Evolutionary conservation across 257 asterid genomes (phyloP).

Genomic region (Nicotiana otophora): DNA sequence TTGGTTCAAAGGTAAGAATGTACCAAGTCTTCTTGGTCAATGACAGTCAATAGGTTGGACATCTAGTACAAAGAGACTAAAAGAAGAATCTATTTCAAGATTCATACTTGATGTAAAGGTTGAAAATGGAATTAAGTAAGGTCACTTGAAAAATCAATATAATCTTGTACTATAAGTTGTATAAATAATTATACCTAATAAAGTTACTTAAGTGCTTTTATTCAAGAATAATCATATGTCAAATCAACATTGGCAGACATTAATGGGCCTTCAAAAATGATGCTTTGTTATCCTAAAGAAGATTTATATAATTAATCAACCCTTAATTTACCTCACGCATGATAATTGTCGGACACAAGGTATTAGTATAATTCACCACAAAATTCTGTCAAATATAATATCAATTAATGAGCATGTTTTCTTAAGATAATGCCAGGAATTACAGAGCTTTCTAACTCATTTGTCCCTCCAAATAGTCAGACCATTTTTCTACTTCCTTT

Average conservation of each 20-base stretch:
- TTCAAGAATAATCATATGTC: neutral
- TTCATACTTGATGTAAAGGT: neutral
- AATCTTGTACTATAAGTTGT: neutral
- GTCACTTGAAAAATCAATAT: neutral
- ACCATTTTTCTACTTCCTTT: neutral
- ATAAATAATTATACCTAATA: neutral
- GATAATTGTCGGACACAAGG: neutral
- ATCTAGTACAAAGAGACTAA: neutral
- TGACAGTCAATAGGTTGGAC: neutral
- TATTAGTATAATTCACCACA: neutral
- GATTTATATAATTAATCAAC: neutral
- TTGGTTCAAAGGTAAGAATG: neutral
- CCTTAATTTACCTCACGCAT: neutral
- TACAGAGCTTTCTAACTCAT: neutral
- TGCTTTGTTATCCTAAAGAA: neutral
- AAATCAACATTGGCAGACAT: constrained; percentile 4
- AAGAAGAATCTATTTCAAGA: neutral
- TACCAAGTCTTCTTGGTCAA: neutral
- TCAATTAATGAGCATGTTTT: neutral
- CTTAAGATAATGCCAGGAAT: neutral
- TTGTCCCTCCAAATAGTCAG: neutral
- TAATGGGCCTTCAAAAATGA: neutral
- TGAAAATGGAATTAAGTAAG: neutral
- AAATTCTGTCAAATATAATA: neutral
- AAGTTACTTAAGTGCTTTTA: neutral